Conservation (phyloP, 768 basidiomycete species). For the Myochromella boudieri region DNA sequence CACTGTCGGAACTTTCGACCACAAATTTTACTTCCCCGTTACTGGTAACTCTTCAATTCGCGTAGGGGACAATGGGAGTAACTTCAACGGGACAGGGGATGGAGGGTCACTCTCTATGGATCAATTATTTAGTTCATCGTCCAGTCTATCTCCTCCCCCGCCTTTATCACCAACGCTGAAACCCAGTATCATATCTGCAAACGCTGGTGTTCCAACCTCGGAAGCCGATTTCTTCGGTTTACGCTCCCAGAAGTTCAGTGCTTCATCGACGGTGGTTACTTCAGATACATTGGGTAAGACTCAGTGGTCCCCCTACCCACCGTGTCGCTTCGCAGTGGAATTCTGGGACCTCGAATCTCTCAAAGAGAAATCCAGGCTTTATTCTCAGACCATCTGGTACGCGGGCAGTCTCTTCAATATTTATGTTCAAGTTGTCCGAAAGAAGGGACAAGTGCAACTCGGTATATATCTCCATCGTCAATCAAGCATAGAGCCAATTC, state of each 20-base stretch:
- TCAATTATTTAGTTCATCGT: slow-evolving; percentile 54
- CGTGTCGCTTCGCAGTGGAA: slow-evolving; percentile 84
- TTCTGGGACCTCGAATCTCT: slow-evolving; percentile 85
- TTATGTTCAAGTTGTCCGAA: slow-evolving; percentile 85
- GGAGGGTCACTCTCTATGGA: slow-evolving; percentile 56
- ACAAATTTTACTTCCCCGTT: slow-evolving; percentile 59
- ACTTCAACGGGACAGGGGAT: slow-evolving; percentile 36
- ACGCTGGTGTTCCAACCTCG: slow-evolving; percentile 26
- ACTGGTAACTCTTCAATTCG: slow-evolving; percentile 69
- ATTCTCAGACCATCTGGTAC: slow-evolving; percentile 88
- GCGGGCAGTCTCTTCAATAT: slow-evolving; percentile 87
- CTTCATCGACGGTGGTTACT: slow-evolving; percentile 39
- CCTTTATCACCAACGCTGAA: slow-evolving; percentile 24
- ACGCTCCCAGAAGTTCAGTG: slow-evolving; percentile 41
- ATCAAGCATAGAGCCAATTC: slow-evolving; percentile 75
- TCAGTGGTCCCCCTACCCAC: slow-evolving; percentile 71
- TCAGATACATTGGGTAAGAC: slow-evolving; percentile 44
- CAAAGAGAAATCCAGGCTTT: slow-evolving; percentile 80
- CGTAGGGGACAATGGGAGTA: slow-evolving; percentile 66
- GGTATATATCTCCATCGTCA: slow-evolving; percentile 91
- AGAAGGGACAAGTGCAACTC: slow-evolving; percentile 72
- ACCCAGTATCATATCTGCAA: slow-evolving; percentile 24
- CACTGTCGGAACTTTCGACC: slow-evolving; percentile 16
- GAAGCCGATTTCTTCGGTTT: slow-evolving; percentile 70
- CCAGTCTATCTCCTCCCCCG: slow-evolving; percentile 20